Evolutionary conservation across 2,329 filamentous ascomycete species (phyloP), one percentile per base, ranked within the genome.

Genomic region (Pseudogymnoascus sp.): DNA sequence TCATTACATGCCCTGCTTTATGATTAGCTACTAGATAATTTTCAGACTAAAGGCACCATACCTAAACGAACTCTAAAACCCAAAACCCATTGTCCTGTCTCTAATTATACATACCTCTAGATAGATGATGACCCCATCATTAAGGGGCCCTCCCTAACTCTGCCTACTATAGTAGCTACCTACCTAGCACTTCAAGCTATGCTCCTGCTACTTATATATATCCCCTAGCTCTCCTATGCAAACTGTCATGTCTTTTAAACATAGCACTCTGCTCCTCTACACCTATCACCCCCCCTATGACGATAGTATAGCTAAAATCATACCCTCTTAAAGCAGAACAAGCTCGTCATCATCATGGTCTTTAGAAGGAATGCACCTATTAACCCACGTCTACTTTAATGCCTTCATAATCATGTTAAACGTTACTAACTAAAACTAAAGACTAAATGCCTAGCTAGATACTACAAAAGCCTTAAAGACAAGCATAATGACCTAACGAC

Each of bases 361-460:
- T 14, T 6, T 0, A 36, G 54, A 60, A 60, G 54, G 54, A 60
- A 60, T 6, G 54, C 54, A 5, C 25, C 54, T 6, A 14, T 60
- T 60, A 6, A 60, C 16, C 25, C 54, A 60, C 25, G 16, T n/a
- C 54, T 60, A 60, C 54, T 60, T 60, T 25, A 2, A 60, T 25
- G 65, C 62, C 65, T 67, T 62, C 23, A 64, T 36, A 14, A 37
- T 43, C 60, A 48, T 63, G 43, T 67, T 28, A 51, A 67, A 45
- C 66, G 39, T 65, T 60, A 51, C 61, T 60, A 57, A 62, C 64
- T 37, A 23, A 65, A 67, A 36, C 64, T 60, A 36, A 67, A 64
- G 63, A 48, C 37, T 3, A 19, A 67, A 61, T 51, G 60, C 37
- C 61, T 64, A 39, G 61, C 60, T 23, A 51, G 48, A 63, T 67